These are phyloP conservation scores for Nepenthes alata DNA, from an alignment of 179 eudicot species.

Conservation along the genomic window DNA sequence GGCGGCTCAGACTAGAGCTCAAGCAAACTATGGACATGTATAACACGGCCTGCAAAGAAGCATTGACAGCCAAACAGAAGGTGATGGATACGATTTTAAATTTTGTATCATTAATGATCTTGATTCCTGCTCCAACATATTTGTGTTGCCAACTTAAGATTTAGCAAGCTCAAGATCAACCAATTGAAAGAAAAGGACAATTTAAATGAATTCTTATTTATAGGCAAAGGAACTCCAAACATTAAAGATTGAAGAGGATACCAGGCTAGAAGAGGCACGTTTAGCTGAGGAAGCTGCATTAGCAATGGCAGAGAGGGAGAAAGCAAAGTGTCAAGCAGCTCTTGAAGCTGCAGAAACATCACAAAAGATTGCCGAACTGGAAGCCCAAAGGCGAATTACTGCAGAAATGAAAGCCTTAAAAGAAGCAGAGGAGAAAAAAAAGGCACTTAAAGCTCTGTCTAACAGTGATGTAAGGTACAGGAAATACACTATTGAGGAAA, in stretches of 20 bases:
- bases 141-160: too few relatives aligned
- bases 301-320: constrained; percentile 28
- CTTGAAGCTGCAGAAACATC: constrained; percentile 40
- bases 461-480: constrained; percentile 21
- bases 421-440: constrained; percentile 13
- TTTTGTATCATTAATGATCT: neutral
- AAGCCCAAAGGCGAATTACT: constrained; percentile 23
- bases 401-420: constrained; percentile 16
- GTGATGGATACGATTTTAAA: constrained; percentile 7
- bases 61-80: constrained; percentile 66
- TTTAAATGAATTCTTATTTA: neutral
- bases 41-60: constrained; percentile 86
- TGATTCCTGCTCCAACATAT: neutral
- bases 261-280: constrained; percentile 25
- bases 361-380: constrained; percentile 29
- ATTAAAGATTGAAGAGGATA: constrained; percentile 19
- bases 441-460: constrained; percentile 7
- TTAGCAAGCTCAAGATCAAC: neutral
- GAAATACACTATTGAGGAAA: constrained; percentile 29
- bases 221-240: constrained; percentile 29
- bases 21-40: constrained; percentile 92
- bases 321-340: constrained; percentile 34
- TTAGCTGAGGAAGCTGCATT: constrained; percentile 31
- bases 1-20: constrained; percentile 60
- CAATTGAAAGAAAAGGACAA: neutral